Conservation (phyloP, 1,284 basidiomycete genomes). For the Leccinum pseudoinsigne region DNA sequence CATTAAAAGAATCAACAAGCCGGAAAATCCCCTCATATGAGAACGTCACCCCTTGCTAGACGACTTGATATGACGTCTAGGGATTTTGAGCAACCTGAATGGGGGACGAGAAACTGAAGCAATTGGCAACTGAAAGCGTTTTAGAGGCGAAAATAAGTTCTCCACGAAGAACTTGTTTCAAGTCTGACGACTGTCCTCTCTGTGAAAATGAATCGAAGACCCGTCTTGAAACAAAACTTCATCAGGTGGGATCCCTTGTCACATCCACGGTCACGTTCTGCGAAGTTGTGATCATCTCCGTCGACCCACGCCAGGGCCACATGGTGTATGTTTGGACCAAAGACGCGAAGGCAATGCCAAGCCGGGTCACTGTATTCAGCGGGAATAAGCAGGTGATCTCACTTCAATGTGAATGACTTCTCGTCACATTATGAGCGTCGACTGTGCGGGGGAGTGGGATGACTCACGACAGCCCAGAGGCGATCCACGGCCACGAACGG, state of each 20-base stretch:
- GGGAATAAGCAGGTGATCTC: conserved; percentile 22
- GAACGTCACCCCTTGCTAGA: conserved; percentile 6
- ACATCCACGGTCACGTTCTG: conserved; percentile 9
- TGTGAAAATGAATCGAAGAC: neutral
- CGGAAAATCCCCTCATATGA: conserved; percentile 25
- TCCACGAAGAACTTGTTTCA: conserved; percentile 1
- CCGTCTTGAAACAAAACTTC: neutral
- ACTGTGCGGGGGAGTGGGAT: conserved; percentile 16
- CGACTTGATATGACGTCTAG: neutral
- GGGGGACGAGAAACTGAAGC: conserved; percentile 1
- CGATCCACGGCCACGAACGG: neutral
- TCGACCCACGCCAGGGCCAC: conserved; percentile 4
- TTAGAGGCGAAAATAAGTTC: neutral
- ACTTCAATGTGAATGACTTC: conserved; percentile 13
- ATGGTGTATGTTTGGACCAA: conserved; percentile 1
- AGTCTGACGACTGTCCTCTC: conserved; percentile 1
- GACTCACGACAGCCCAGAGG: neutral
- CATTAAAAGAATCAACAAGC: conserved; percentile 28
- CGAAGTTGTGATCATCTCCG: conserved; percentile 26
- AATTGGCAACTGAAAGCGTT: neutral
- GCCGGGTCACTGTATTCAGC: conserved; percentile 9
- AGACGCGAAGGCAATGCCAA: conserved; percentile 5
- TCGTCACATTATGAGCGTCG: conserved; percentile 13
- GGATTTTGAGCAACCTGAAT: neutral
- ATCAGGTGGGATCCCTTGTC: neutral